Percentiles rank a stretch among this genome's conserved stretches.
These are phyloP conservation scores for Lathyrus sativus DNA, from an alignment of 306 rosid genomes.

Conservation along the genomic window DNA sequence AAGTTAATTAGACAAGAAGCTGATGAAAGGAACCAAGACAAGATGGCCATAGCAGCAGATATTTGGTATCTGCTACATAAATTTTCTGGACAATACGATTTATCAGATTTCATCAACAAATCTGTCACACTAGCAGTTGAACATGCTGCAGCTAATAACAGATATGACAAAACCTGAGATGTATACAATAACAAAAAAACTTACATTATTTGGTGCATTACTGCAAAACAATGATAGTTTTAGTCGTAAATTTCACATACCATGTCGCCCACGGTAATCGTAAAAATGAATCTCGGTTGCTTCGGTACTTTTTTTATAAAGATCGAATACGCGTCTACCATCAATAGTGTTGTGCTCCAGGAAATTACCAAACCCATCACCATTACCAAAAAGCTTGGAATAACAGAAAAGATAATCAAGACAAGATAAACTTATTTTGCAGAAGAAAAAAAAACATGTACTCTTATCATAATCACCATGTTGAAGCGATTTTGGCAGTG, in stretches of 20 bases:
- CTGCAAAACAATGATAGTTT: constrained; percentile 13
- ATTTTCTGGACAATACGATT: constrained; percentile 56
- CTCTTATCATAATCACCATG: not conserved
- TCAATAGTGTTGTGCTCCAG: constrained; percentile 76
- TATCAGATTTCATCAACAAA: constrained; percentile 49
- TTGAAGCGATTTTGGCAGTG: not conserved
- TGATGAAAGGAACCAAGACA: constrained; percentile 83
- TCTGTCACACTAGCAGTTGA: constrained; percentile 75
- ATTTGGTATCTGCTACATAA: constrained; percentile 77
- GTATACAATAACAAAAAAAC: not conserved
- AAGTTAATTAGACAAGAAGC: constrained; percentile 81
- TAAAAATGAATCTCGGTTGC: constrained; percentile 56
- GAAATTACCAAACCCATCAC: constrained; percentile 90
- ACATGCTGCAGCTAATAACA: constrained; percentile 80
- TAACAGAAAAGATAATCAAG: constrained; percentile 11
- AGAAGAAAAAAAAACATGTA: not conserved
- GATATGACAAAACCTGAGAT: constrained; percentile 68
- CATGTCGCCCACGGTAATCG: constrained; percentile 67
- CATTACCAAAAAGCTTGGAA: constrained; percentile 75
- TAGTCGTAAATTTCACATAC: constrained; percentile 45
- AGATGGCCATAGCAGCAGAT: constrained; percentile 90
- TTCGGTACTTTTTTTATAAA: constrained; percentile 61
- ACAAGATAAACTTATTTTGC: constrained; percentile 7
- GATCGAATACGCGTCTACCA: constrained; percentile 71
- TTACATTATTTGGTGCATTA: constrained; percentile 29